phyloP scores from a whole-genome alignment of 495 filamentous ascomycete species.

The Neurospora terricola region DNA sequence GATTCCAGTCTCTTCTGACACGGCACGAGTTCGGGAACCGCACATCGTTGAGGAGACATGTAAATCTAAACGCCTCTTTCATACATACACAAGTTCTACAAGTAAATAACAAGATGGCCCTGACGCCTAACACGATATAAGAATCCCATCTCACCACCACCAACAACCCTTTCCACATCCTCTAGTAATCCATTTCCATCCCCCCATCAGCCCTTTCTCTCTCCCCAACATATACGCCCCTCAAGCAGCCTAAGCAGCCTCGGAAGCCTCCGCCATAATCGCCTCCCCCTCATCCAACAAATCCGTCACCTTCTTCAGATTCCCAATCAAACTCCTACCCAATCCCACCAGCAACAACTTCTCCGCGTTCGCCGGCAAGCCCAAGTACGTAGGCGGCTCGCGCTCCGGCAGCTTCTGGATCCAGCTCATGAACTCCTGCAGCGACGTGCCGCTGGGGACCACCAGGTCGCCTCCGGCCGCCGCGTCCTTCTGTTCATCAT shows the following conservation, averaged over 20 bases:
- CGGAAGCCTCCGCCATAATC: constrained; percentile 56
- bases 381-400: constrained; percentile 95
- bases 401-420: constrained; percentile 86
- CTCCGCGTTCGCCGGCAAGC: constrained; percentile 91
- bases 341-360: constrained; percentile 88
- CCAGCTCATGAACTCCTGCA: constrained; percentile 85
- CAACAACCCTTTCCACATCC: not conserved
- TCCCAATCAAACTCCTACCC: constrained; percentile 73
- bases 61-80: not conserved
- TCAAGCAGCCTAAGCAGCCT: not conserved
- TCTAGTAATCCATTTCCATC: not conserved
- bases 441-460: constrained; percentile 67
- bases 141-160: not conserved
- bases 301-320: constrained; percentile 71
- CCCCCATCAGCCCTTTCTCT: not conserved
- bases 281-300: constrained; percentile 92
- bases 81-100: not conserved
- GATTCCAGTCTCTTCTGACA: not conserved
- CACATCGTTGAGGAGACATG: too few species aligned
- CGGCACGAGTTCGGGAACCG: not conserved
- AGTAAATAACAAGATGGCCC: not conserved
- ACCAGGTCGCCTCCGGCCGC: constrained; percentile 43
- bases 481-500: constrained; percentile 23
- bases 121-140: not conserved
- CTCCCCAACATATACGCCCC: not conserved